Percentiles rank a stretch among this genome's conserved stretches.
Evolutionary conservation across 164 flowering plant species (phyloP).

Genomic region (Tetrastigma voinierianum): DNA sequence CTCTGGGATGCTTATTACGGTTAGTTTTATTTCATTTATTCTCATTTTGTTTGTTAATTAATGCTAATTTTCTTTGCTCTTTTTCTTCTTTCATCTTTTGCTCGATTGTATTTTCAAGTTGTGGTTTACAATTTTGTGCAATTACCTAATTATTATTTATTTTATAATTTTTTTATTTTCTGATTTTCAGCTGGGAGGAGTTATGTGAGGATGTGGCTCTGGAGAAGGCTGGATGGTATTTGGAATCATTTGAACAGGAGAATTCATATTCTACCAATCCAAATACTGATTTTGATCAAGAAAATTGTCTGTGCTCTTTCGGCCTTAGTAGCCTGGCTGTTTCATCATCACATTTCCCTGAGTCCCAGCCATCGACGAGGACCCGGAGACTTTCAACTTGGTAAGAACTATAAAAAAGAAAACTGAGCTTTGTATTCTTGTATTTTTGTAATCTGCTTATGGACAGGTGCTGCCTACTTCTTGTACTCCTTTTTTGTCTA

Average conservation of each 20-base stretch:
- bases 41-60: neutral
- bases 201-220: slow-evolving; percentile 73
- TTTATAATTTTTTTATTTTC: slow-evolving; percentile 4
- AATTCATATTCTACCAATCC: slow-evolving; percentile 6
- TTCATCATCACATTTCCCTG: slow-evolving; percentile 16
- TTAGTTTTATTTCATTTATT: slow-evolving; percentile 30
- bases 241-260: slow-evolving; percentile 28
- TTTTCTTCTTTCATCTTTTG: no score
- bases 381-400: slow-evolving; percentile 25
- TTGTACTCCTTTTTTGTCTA: neutral
- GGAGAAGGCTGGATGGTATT: slow-evolving; percentile 79
- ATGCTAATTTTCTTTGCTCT: neutral
- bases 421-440: neutral
- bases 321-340: slow-evolving; percentile 15
- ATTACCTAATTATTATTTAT: neutral
- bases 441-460: neutral
- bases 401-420: slow-evolving; percentile 21
- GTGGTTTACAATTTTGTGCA: neutral
- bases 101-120: no score
- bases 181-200: slow-evolving; percentile 73
- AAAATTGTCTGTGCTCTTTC: slow-evolving; percentile 23
- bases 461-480: neutral
- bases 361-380: slow-evolving; percentile 25
- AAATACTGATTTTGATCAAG: slow-evolving; percentile 14
- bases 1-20: slow-evolving; percentile 62